Conservation (phyloP, 306 rosid species). For the Prunus davidiana region DNA sequence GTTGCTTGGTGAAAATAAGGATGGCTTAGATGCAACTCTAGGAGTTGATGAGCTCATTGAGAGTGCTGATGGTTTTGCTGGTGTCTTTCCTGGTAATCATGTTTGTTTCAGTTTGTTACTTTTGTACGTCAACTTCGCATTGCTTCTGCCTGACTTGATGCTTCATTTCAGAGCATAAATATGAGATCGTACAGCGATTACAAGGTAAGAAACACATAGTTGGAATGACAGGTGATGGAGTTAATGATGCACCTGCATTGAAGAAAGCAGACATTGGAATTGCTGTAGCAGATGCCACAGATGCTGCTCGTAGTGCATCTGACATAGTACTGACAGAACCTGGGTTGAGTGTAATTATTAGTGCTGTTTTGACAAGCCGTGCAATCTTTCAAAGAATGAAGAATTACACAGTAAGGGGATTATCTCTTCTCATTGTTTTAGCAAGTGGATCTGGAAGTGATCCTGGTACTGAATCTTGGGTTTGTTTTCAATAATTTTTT, state of each 20-base stretch:
- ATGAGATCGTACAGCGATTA: conserved; percentile 21
- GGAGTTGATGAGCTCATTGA: conserved; percentile 19
- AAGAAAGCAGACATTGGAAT: conserved; percentile 23
- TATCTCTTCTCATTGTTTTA: background rate
- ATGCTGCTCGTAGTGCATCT: conserved; percentile 24
- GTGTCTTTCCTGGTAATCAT: conserved; percentile 17
- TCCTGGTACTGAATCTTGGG: background rate
- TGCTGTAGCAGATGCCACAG: conserved; percentile 23
- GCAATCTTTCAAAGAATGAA: conserved; percentile 24
- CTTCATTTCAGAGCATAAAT: conserved; percentile 19
- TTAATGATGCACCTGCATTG: conserved; percentile 25
- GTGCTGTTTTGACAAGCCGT: conserved; percentile 24
- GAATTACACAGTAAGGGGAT: conserved; percentile 20
- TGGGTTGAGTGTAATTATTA: conserved; percentile 23
- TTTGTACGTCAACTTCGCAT: background rate
- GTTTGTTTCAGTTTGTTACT: background rate
- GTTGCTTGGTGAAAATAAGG: conserved; percentile 19
- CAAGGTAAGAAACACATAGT: conserved; percentile 18
- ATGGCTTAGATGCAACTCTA: conserved; percentile 17
- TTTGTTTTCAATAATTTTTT: background rate
- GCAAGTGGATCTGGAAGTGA: background rate
- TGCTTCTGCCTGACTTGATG: conserved; percentile 8
- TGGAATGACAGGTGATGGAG: conserved; percentile 28
- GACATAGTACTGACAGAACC: conserved; percentile 25
- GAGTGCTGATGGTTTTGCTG: conserved; percentile 25